Conservation (phyloP, 441 rosid species). For the Gossypium lobatum region DNA sequence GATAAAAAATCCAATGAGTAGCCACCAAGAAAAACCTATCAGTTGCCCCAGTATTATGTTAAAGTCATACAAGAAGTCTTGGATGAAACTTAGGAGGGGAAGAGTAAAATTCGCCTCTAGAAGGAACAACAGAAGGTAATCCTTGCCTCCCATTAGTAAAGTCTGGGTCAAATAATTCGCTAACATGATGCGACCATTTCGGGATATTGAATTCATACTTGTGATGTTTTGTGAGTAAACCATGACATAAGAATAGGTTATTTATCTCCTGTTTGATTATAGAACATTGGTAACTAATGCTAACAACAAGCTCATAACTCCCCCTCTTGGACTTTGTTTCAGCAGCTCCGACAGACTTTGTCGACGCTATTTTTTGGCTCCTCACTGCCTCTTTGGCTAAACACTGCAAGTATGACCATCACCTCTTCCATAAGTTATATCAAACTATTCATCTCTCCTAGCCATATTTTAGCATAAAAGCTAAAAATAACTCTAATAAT, state of each 20-base stretch:
- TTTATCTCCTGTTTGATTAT: neutral
- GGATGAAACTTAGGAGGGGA: neutral
- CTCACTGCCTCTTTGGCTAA: neutral
- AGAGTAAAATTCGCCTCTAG: neutral
- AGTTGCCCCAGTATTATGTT: neutral
- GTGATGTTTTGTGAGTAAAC: neutral
- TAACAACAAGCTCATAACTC: neutral
- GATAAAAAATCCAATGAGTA: too few relatives aligned
- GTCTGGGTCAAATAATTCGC: neutral
- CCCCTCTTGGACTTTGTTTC: neutral
- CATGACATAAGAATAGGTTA: too few relatives aligned
- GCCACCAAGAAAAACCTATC: neutral
- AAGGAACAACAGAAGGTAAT: neutral
- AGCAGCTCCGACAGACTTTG: neutral
- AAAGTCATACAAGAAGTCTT: neutral
- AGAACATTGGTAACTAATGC: neutral
- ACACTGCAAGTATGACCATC: neutral
- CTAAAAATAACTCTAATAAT: neutral
- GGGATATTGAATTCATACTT: neutral
- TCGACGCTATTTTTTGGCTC: neutral
- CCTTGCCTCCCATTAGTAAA: neutral
- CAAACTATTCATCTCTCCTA: neutral
- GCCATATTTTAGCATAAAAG: neutral
- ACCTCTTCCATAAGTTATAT: neutral
- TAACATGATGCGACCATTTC: neutral